Evolutionary conservation across 805 yeast genomes (phyloP).

Genomic region (Cyberlindnera subsufficiens): DNA sequence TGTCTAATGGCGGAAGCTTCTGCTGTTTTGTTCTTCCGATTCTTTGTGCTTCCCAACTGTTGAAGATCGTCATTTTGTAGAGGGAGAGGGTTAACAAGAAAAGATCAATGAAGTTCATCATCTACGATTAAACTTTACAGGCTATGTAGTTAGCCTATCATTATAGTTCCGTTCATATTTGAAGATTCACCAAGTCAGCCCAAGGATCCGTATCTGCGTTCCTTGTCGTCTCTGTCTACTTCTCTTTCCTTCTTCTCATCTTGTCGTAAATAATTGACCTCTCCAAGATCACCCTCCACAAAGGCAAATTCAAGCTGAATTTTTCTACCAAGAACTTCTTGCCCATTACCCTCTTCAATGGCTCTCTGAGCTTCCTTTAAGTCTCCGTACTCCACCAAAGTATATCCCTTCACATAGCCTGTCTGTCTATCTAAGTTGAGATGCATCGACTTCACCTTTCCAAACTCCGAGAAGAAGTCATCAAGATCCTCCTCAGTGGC

Average conservation of each 20-base stretch:
- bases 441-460: conserved; percentile 31
- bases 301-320: conserved; percentile 34
- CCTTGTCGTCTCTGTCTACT: background rate
- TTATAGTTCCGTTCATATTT: no score
- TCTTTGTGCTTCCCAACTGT: no score
- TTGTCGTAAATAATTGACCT: background rate
- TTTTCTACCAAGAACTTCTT: conserved; percentile 28
- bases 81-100: no score
- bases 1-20: background rate
- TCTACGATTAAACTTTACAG: no score
- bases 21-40: background rate
- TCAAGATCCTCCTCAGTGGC: conserved; percentile 37
- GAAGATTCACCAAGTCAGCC: background rate
- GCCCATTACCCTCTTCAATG: conserved; percentile 24
- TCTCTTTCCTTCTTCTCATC: background rate
- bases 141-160: no score
- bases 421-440: conserved; percentile 37
- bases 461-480: conserved; percentile 37
- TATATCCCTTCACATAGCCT: conserved; percentile 34
- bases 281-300: conserved; percentile 18
- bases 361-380: conserved; percentile 31
- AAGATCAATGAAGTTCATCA: no score
- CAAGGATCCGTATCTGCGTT: background rate
- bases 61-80: no score
- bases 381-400: conserved; percentile 30